phyloP scores from a whole-genome alignment of 345 rosid genomes.

The Eucalyptus fibrosa region DNA sequence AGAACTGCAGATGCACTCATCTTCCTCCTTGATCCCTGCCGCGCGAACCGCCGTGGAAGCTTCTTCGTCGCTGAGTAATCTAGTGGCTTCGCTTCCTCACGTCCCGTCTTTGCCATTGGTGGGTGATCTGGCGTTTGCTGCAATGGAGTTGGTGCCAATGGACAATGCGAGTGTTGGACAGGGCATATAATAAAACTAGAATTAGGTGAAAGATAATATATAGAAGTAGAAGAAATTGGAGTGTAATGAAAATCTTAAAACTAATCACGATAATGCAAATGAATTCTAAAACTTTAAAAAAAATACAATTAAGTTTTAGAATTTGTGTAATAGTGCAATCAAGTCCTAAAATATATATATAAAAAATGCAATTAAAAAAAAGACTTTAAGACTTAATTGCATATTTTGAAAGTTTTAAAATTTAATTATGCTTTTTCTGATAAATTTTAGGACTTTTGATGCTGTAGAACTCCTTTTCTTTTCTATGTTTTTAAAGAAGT shows the following conservation, averaged over 20 bases:
- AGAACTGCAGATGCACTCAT: neutral
- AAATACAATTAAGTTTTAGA: accelerated
- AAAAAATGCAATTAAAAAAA: accelerated
- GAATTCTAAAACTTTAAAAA: too few species aligned
- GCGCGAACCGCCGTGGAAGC: neutral
- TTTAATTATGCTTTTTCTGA: accelerated
- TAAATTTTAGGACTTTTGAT: too few species aligned
- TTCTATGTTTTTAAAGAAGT: too few species aligned
- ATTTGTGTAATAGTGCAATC: too few species aligned
- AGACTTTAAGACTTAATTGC: too few species aligned
- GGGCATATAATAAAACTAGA: neutral
- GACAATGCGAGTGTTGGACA: neutral
- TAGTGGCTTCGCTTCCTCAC: neutral
- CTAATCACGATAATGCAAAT: too few species aligned
- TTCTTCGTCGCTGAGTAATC: neutral
- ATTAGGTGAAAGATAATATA: too few species aligned
- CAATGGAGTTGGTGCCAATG: neutral
- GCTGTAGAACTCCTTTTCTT: accelerated
- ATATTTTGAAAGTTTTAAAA: too few species aligned
- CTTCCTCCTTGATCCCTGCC: neutral
- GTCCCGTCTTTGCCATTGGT: neutral
- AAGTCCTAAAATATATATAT: accelerated
- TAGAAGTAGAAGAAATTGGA: too few species aligned
- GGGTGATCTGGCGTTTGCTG: neutral
- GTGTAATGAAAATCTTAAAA: too few species aligned